phyloP scores from a whole-genome alignment of 164 flowering plant species.

The Piper longum region DNA sequence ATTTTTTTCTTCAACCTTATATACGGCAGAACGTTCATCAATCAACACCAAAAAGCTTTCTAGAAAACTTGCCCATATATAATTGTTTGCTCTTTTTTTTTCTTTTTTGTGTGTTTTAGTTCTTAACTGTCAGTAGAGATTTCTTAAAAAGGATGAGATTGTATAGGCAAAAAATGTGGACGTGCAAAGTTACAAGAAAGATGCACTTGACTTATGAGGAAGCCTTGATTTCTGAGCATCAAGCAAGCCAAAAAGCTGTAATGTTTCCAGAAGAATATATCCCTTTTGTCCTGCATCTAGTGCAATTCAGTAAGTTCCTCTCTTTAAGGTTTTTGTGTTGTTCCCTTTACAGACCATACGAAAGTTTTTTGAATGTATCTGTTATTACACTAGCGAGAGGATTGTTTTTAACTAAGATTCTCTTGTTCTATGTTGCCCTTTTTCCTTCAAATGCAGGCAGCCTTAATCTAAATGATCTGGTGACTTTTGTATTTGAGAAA shows the following conservation, averaged over 20 bases:
- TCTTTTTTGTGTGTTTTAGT: neutral
- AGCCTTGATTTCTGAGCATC: constrained; percentile 9
- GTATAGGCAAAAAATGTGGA: constrained; percentile 10
- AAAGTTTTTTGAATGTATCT: neutral
- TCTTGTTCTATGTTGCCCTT: neutral
- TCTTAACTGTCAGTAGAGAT: constrained; percentile 7
- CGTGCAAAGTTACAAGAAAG: constrained; percentile 10
- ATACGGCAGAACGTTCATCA: no score
- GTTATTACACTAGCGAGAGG: neutral
- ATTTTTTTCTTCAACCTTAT: no score
- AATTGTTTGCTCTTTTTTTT: neutral
- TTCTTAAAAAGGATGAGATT: constrained; percentile 8
- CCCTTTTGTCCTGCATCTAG: constrained; percentile 1
- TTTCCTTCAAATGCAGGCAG: constrained; percentile 2
- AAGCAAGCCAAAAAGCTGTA: constrained; percentile 5
- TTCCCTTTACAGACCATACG: neutral
- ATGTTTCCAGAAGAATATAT: constrained; percentile 6
- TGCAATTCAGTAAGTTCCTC: constrained; percentile 11
- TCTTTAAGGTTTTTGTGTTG: neutral
- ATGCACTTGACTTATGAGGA: constrained; percentile 10
- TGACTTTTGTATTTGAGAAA: constrained; percentile 4
- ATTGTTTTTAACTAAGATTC: neutral
- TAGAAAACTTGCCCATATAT: no score
- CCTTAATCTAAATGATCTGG: constrained; percentile 6
- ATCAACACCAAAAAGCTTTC: neutral